Evolutionary conservation across 352 stramenopile species (phyloP), one percentile per base, ranked within the genome.

Genomic region (Globisporangium mamillatum): DNA sequence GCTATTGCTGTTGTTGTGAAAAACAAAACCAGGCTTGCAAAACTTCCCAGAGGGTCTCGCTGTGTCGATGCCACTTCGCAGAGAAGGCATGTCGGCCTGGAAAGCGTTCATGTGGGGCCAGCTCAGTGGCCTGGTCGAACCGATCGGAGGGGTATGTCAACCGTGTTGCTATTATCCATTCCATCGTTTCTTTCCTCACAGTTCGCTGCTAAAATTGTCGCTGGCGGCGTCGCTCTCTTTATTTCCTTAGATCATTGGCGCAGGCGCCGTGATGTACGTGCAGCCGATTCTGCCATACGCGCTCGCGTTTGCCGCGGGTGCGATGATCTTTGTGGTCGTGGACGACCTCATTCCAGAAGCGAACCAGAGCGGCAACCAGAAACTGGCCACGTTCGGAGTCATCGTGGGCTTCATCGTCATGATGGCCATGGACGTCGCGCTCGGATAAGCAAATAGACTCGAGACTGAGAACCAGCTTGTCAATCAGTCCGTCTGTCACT

Each of bases 251-350:
- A 72, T 95, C 36, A 77, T 97, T 60, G 91, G 91, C 34, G 91
- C 91, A 6, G 85, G 82, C 12, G 85, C 88, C 1, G 90, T 97
- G 54, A 66, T 95, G 68, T 92, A 91, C 61, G 91, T 96, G 44
- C 79, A 95, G 75, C 90, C 89, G 18, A 93, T 96, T 52, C 67
- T 97, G 16, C 91, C 91, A 8, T 97, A 97, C 65, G 91, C 91
- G 29, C 75, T 97, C n/a, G 88, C 89, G 54, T 97, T 97, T 69
- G 91, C 91, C 1, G 90, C 90, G 0, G 91, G 89, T 3, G 91
- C 91, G 0, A 97, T 97, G 91, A 92, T 97, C 70, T 97, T 96
- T 61, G 91, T 97, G 8, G 91, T 97, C 22, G 90, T 97, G 32
- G 90, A 97, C 67, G 88, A 96, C 65, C 75, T 97, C n/a, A 84